Conservation (phyloP, 1,284 basidiomycete genomes). For the Thecaphora thlaspeos region DNA sequence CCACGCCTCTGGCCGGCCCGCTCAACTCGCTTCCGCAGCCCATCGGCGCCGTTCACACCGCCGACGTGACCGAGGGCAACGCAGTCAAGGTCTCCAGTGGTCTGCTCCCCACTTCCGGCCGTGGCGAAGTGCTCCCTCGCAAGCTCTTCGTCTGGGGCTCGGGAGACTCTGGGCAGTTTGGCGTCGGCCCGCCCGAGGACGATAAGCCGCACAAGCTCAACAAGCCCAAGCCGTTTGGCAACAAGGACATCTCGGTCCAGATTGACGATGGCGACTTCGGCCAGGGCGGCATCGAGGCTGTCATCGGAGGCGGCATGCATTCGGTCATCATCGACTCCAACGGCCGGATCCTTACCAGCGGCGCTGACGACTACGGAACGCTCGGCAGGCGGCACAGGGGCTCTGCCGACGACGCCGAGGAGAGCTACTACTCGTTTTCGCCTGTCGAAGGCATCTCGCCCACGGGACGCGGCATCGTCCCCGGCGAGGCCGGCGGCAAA, state of each 20-base stretch:
- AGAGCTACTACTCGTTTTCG: conserved; percentile 73
- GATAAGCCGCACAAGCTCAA: conserved; percentile 55
- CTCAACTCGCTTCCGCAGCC: conserved; percentile 29
- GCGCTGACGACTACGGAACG: conserved; percentile 87
- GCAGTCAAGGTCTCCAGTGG: conserved; percentile 1
- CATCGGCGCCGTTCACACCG: conserved; percentile 21
- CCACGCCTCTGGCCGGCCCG: conserved; percentile 30
- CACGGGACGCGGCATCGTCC: conserved; percentile 23
- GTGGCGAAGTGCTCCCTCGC: conserved; percentile 35
- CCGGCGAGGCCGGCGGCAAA: conserved; percentile 71
- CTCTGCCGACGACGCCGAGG: conserved; percentile 73
- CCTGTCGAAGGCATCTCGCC: conserved; percentile 67
- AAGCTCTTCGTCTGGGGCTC: conserved; percentile 56
- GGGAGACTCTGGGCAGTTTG: conserved; percentile 55
- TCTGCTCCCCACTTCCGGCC: conserved; percentile 8
- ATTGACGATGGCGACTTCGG: conserved; percentile 48
- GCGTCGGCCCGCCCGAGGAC: conserved; percentile 49
- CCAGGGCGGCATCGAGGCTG: conserved; percentile 38
- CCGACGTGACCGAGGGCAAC: conserved; percentile 20
- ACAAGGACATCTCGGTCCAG: conserved; percentile 41
- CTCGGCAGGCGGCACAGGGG: conserved; percentile 66
- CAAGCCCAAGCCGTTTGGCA: conserved; percentile 46
- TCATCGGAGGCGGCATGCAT: conserved; percentile 56
- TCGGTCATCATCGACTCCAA: conserved; percentile 49
- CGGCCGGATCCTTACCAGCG: conserved; percentile 65